Base-by-base conservation (phyloP, 768 basidiomycete genomes). In the Leccinum boreale region DNA sequence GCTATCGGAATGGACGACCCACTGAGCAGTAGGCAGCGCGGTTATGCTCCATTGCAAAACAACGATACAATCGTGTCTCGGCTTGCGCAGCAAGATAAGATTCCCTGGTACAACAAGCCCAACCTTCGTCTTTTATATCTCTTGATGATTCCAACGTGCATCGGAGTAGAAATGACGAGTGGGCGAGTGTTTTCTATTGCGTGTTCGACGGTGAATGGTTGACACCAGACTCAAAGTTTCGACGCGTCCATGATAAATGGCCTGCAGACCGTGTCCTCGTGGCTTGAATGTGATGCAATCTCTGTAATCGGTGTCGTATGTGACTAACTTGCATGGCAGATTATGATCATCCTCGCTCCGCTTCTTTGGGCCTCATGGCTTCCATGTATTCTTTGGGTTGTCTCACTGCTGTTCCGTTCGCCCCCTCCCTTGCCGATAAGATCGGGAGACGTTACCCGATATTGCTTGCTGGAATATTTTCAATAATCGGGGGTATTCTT, bases 361-460 rank as follows among this genome's bases (percentile, higher is more conserved):
- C 49, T 50, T 50, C 49, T 3, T 21, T 50, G 28, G 49, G 49
- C 1, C 29, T 50, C n/a, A 47, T 59, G 57, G n/a, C 78, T 14
- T 74, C 83, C 2, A 78, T 84, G 64, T 86, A 85, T 64, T 82
- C 84, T 1, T 76, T 86, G n/a, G 85, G 85, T 7, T 79, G 80
- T 3, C 77, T 87, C 29, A 61, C 74, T 19, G 79, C 81, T 0
- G 67, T 86, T 5, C 85, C 85, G 0, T 67, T 83, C 23, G 64
- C 52, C 3, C 48, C 64, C 9, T 39, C 4, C 0, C 5, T 57
- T 17, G 57, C 57, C 26, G 64, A 65, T 28, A 62, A 44, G 11
- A 11, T 57, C 3, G 64, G 64, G 26, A 56, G 64, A n/a, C 61
- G 64, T 21, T 48, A 47, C 21, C 45, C 66, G 0, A 66, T 66